These are phyloP conservation scores for Phaffomyces opuntiae DNA, from an alignment of 805 yeast genomes.

Conservation along the genomic window DNA sequence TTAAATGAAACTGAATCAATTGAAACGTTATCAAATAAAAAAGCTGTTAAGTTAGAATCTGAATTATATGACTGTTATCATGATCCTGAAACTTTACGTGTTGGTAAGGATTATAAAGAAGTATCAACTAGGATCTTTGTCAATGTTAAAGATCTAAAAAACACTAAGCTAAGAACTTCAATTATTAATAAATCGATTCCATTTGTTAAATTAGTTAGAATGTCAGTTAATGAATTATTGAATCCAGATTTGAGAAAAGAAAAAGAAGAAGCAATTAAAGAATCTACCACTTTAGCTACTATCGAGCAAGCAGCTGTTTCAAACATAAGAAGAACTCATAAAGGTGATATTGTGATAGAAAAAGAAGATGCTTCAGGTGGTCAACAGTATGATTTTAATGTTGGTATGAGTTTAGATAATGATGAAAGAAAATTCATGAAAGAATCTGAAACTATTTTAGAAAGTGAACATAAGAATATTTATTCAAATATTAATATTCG, in stretches of 20 bases:
- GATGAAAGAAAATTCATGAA: slow-evolving; percentile 18
- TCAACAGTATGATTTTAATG: slow-evolving; percentile 24
- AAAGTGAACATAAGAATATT: slow-evolving; percentile 10
- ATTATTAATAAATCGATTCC: slow-evolving; percentile 48
- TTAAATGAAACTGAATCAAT: slow-evolving; percentile 27
- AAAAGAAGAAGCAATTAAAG: slow-evolving; percentile 65
- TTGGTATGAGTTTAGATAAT: slow-evolving; percentile 20
- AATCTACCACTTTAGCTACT: slow-evolving; percentile 62
- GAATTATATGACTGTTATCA: slow-evolving; percentile 36
- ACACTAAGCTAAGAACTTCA: slow-evolving; percentile 50
- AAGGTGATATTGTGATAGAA: slow-evolving; percentile 81
- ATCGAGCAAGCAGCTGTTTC: slow-evolving; percentile 55
- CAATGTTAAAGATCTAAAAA: slow-evolving; percentile 51
- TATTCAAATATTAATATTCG: slow-evolving; percentile 12
- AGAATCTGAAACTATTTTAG: slow-evolving; percentile 8
- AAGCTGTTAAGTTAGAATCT: slow-evolving; percentile 48
- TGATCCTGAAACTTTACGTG: slow-evolving; percentile 18
- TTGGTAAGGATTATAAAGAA: slow-evolving; percentile 43
- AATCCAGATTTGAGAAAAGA: slow-evolving; percentile 68
- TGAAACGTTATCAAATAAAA: slow-evolving; percentile 32
- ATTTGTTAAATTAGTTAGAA: slow-evolving; percentile 50
- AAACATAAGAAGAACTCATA: slow-evolving; percentile 71
- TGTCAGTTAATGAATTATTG: slow-evolving; percentile 68
- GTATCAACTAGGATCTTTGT: slow-evolving; percentile 59
- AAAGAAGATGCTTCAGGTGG: slow-evolving; percentile 26